Percentiles rank a stretch among this genome's conserved stretches.
These are phyloP conservation scores for Acidomyces sp. DNA, from an alignment of 495 filamentous ascomycete genomes.

Conservation along the genomic window DNA sequence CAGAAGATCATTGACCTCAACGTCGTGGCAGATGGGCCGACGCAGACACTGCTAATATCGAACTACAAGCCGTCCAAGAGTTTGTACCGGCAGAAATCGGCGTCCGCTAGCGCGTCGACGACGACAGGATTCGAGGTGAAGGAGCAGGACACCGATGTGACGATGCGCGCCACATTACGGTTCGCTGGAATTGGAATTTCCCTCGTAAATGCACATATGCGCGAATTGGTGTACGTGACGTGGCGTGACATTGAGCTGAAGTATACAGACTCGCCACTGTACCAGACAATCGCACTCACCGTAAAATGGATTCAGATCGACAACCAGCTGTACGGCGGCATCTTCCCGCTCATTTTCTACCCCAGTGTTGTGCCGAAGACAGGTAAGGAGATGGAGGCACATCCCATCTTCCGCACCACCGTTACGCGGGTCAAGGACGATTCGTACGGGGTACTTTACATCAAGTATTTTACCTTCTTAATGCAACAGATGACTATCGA, in stretches of 20 bases:
- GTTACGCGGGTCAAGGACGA: conserved; percentile 94
- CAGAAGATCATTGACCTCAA: conserved; percentile 90
- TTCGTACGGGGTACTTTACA: conserved; percentile 93
- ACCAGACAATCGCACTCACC: conserved; percentile 75
- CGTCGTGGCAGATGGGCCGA: conserved; percentile 85
- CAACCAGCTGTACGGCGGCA: conserved; percentile 94
- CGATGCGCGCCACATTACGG: conserved; percentile 73
- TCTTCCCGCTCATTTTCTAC: conserved; percentile 95
- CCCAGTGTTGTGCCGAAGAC: conserved; percentile 98
- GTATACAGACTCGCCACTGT: conserved; percentile 79
- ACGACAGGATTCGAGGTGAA: conserved; percentile 81
- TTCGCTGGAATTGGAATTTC: conserved; percentile 89
- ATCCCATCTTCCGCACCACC: conserved; percentile 85
- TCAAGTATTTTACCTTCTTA: conserved; percentile 90
- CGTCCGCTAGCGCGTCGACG: conserved; percentile 42
- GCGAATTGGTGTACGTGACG: conserved; percentile 86
- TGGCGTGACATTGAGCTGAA: conserved; percentile 86
- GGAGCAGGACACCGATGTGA: conserved; percentile 70
- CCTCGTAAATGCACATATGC: conserved; percentile 79
- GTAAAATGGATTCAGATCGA: conserved; percentile 99
- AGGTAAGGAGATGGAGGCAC: conserved; percentile 89
- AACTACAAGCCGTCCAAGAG: conserved; percentile 91
- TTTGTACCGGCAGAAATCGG: conserved; percentile 73
- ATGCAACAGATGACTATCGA: conserved; percentile 97
- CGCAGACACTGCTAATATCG: conserved; percentile 84